A percentile compares a stretch with the other conserved stretches of the same genome.
phyloP scores from a whole-genome alignment of 306 rosid species.

The Malus orientalis region DNA sequence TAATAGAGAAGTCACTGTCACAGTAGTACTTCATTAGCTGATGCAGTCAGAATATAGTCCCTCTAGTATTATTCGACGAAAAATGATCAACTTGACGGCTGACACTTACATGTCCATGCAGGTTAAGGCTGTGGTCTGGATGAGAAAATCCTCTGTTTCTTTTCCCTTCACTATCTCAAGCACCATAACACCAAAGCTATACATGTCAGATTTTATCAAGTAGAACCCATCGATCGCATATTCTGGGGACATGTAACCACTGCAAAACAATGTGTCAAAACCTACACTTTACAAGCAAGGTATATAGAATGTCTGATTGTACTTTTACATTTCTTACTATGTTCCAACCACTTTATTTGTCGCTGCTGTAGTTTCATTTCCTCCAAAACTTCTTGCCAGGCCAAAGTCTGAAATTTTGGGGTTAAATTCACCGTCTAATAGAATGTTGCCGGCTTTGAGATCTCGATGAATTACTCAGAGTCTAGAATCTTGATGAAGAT shows the following conservation, averaged over 20 bases:
- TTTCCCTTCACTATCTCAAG: slow-evolving; percentile 25
- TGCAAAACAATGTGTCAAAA: background rate
- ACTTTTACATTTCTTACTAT: slow-evolving; percentile 15
- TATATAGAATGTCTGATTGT: background rate
- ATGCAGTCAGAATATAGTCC: background rate
- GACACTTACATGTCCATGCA: slow-evolving; percentile 18
- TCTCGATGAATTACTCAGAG: slow-evolving; percentile 14
- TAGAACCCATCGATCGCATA: slow-evolving; percentile 38
- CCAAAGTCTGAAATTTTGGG: slow-evolving; percentile 42
- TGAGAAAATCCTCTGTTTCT: slow-evolving; percentile 14
- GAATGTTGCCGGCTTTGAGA: slow-evolving; percentile 33
- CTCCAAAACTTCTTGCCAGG: slow-evolving; percentile 32
- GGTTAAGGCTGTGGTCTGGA: background rate
- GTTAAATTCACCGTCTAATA: slow-evolving; percentile 22
- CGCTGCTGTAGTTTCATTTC: slow-evolving; percentile 16
- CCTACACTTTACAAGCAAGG: too few relatives aligned
- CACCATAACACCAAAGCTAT: slow-evolving; percentile 35
- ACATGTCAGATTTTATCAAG: slow-evolving; percentile 37
- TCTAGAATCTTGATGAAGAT: slow-evolving; percentile 42
- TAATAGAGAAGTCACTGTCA: background rate
- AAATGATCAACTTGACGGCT: background rate
- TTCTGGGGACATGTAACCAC: slow-evolving; percentile 40
- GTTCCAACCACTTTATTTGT: slow-evolving; percentile 37
- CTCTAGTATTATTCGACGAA: too few relatives aligned
- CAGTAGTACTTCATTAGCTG: background rate